Evolutionary conservation across 305 asterid species (phyloP).

Genomic region (Fraxinus platypoda): DNA sequence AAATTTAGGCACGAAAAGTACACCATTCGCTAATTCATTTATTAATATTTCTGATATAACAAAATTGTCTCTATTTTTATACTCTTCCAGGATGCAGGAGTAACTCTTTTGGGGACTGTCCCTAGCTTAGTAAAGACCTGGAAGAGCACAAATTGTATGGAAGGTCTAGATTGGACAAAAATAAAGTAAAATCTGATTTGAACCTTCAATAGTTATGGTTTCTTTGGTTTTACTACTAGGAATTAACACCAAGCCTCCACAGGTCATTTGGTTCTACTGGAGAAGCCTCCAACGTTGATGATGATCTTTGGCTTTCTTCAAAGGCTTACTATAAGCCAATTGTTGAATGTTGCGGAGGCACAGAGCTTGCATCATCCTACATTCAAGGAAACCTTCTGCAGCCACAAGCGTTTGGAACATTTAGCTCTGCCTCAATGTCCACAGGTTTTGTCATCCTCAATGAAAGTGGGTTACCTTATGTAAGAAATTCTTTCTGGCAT

Average conservation of each 20-base stretch:
- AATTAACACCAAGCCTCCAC: slow-evolving; percentile 24
- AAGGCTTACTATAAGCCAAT: slow-evolving; percentile 75
- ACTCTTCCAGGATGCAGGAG: slow-evolving; percentile 76
- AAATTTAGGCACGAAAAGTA: background rate
- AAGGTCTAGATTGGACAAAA: slow-evolving; percentile 87
- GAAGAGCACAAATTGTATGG: slow-evolving; percentile 82
- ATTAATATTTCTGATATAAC: background rate
- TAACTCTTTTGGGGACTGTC: slow-evolving; percentile 83
- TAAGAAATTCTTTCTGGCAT: slow-evolving; percentile 35
- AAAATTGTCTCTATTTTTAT: slow-evolving; percentile 10
- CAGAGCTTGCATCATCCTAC: slow-evolving; percentile 89
- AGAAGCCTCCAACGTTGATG: slow-evolving; percentile 85
- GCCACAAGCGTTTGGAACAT: slow-evolving; percentile 90
- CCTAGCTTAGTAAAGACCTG: slow-evolving; percentile 95
- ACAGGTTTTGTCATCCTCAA: slow-evolving; percentile 73
- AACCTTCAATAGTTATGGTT: background rate
- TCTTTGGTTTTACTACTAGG: slow-evolving; percentile 3
- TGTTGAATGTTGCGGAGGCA: slow-evolving; percentile 92
- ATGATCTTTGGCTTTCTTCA: slow-evolving; percentile 97
- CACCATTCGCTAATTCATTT: background rate
- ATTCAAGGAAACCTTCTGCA: slow-evolving; percentile 76
- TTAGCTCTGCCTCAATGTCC: slow-evolving; percentile 78
- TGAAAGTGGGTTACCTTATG: slow-evolving; percentile 74
- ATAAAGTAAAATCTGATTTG: slow-evolving; percentile 50
- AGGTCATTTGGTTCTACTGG: slow-evolving; percentile 84